A percentile compares a stretch with the other conserved stretches of the same genome.
phyloP scores from a whole-genome alignment of 345 rosid genomes.

The Kandelia obovata region DNA sequence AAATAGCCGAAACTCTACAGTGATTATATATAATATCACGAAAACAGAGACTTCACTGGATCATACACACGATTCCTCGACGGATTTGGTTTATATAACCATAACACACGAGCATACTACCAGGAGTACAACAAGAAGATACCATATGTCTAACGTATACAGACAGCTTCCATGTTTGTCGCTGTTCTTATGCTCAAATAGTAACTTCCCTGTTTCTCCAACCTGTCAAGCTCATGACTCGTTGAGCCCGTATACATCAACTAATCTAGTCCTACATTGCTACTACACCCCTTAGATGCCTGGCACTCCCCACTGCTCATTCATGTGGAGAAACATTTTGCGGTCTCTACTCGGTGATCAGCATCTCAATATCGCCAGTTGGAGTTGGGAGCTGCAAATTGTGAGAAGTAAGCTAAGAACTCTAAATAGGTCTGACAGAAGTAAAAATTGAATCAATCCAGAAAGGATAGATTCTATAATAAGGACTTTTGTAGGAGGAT shows the following conservation, averaged over 20 bases:
- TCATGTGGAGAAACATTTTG: slow-evolving; percentile 6
- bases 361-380: slow-evolving; percentile 35
- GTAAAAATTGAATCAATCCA: neutral
- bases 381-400: slow-evolving; percentile 43
- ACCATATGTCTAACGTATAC: neutral
- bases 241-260: slow-evolving; percentile 13
- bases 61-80: neutral
- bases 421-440: neutral
- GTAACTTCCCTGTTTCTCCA: neutral
- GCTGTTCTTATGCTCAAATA: neutral
- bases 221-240: neutral
- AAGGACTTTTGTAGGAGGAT: neutral
- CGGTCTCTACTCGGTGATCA: slow-evolving; percentile 42
- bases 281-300: neutral
- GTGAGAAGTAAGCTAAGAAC: neutral
- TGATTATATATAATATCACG: no score
- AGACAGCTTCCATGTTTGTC: neutral
- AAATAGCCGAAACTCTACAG: no score
- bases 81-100: neutral
- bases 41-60: no score
- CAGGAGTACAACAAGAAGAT: neutral
- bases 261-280: neutral
- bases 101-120: neutral
- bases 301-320: neutral
- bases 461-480: neutral